Conservation (phyloP, 345 rosid genomes). For the Dovyalis caffra region DNA sequence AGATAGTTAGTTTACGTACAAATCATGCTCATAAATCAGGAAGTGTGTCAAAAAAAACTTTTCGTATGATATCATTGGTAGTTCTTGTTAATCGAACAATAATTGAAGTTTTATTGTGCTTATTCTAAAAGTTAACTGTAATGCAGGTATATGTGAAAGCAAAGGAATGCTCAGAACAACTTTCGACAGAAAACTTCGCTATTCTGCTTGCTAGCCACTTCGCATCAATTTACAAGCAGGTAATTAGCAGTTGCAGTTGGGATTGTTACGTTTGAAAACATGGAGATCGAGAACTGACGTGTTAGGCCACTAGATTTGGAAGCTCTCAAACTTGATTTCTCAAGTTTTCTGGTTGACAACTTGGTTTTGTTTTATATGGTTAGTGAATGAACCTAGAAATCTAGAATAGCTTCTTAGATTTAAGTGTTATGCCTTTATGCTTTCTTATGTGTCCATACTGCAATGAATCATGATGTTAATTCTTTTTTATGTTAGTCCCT, state of each 20-base stretch:
- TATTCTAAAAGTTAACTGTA: background rate
- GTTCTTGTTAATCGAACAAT: too few species aligned
- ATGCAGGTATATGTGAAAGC: constrained; percentile 85
- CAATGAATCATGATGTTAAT: too few species aligned
- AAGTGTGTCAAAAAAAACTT: too few species aligned
- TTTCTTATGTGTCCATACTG: background rate
- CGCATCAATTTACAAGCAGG: constrained; percentile 72
- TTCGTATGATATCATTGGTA: too few species aligned
- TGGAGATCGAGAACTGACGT: too few species aligned
- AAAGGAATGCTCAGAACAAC: constrained; percentile 62
- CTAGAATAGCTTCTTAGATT: too few species aligned
- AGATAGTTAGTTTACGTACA: too few species aligned
- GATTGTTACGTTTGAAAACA: too few species aligned
- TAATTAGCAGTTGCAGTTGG: constrained; percentile 13
- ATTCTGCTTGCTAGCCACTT: constrained; percentile 79
- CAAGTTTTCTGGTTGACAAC: background rate
- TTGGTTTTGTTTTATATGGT: background rate
- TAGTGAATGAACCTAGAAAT: background rate
- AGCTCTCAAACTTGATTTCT: background rate
- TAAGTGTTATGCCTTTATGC: background rate
- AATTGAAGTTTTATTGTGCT: too few species aligned
- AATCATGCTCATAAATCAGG: too few species aligned
- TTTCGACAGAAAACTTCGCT: constrained; percentile 82
- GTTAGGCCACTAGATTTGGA: too few species aligned
- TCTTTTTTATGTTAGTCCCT: too few species aligned